Base-by-base conservation (phyloP, 2,329 filamentous ascomycete genomes). In the Nemania diffusa region DNA sequence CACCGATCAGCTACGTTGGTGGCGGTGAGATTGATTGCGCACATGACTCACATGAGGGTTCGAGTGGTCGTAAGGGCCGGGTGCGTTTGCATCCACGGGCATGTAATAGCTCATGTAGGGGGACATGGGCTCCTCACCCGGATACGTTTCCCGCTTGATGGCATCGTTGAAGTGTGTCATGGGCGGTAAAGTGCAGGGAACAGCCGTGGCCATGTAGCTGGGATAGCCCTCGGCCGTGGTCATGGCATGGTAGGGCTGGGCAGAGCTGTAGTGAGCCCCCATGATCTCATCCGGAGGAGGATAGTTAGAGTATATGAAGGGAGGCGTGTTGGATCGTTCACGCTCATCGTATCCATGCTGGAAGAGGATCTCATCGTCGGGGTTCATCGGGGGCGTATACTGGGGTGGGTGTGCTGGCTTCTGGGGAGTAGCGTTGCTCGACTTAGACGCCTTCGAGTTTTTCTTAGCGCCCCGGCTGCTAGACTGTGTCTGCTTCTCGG, bases 41-140 rank as follows among this genome's bases (percentile, higher is more conserved):
- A 79, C 83, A 79, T 82, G 82, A 90, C 88, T 91, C 90, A 94
- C 91, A 88, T 92, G 90, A 85, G 90, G 87, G 80, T 88, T 87
- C 79, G 88, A 87, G 73, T 89, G 83, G 78, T 91, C 87, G 83
- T 92, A 93, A 27, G 86, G 83, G 73, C 87, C 84, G 65, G 84
- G 81, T 66, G 83, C 81, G 76, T 85, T 84, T 73, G 91, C 86
- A 73, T 92, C 90, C 77, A 92, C 84, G 65, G 86, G 83, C 78
- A 91, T 84, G 73, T 89, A 90, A 78, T 92, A 93, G 81, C 83
- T 86, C 81, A 92, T 87, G 79, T 90, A 91, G 5, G 90, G 86
- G 72, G 85, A 87, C 76, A 91, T 84, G 62, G 87, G 83, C 55
- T 86, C 84, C 70, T 90, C 88, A 71, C 85, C 83, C 65, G 82